phyloP scores from a whole-genome alignment of 2,329 filamentous ascomycete genomes.

The Monosporascus sp. region DNA sequence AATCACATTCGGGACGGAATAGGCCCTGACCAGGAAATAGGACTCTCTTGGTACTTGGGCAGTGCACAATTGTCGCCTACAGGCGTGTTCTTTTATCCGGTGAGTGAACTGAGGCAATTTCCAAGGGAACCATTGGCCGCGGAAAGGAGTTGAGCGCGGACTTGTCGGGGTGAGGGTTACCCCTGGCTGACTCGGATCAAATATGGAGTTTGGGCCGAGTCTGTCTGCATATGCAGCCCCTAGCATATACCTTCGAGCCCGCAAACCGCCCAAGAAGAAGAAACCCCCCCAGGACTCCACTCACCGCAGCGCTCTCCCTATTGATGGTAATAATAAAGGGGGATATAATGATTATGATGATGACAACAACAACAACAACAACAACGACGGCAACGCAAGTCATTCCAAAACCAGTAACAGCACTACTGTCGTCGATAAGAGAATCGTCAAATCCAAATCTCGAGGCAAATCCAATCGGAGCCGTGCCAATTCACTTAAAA shows the following conservation, averaged over 20 bases:
- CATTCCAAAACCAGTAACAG: neutral
- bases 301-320: neutral
- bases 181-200: neutral
- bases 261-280: conserved; percentile 24
- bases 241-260: conserved; percentile 5
- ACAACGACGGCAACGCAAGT: neutral
- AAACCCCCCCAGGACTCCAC: neutral
- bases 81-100: too few species aligned
- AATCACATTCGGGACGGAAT: too few species aligned
- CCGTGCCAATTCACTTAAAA: neutral
- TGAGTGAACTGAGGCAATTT: too few species aligned
- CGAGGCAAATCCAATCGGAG: neutral
- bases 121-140: too few species aligned
- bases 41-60: too few species aligned
- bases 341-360: neutral
- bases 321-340: neutral
- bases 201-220: neutral
- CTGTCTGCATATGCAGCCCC: neutral
- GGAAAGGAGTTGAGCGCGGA: neutral
- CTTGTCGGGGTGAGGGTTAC: neutral
- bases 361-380: neutral
- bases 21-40: too few species aligned
- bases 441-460: neutral
- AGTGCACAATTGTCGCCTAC: too few species aligned
- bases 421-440: neutral